Conservation (phyloP, 2,329 filamentous ascomycete species). For the Orbilia ellipsospora region DNA sequence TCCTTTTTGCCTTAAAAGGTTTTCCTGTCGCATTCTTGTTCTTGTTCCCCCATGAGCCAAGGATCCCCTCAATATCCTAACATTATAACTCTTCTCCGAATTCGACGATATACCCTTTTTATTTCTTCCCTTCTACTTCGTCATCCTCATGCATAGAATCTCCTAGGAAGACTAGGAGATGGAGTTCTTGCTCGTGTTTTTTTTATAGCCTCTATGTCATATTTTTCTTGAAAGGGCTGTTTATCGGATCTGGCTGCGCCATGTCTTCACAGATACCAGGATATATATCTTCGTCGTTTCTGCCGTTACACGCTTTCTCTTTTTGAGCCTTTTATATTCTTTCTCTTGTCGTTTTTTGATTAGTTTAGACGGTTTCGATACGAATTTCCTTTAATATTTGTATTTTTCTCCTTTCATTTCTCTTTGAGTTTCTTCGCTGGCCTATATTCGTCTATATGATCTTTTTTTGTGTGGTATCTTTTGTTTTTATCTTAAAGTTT, state of each 20-base stretch:
- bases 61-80: conserved; percentile 9
- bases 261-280: conserved; percentile 53
- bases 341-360: conserved; percentile 12
- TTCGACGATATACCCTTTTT: conserved; percentile 46
- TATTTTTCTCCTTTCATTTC: conserved; percentile 4
- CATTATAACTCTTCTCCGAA: conserved; percentile 2
- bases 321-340: conserved; percentile 20
- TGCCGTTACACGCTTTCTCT: conserved; percentile 13
- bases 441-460: neutral
- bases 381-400: conserved; percentile 52
- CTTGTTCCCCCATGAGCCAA: conserved; percentile 34
- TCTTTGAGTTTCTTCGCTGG: neutral
- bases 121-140: conserved; percentile 5
- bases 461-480: conserved; percentile 24
- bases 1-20: conserved; percentile 16
- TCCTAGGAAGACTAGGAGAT: conserved; percentile 41
- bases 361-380: conserved; percentile 45
- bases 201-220: conserved; percentile 28
- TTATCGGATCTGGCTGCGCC: conserved; percentile 44
- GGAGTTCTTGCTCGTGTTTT: conserved; percentile 44
- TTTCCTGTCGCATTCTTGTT: conserved; percentile 3
- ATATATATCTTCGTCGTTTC: conserved; percentile 33
- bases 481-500: conserved; percentile 9
- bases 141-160: conserved; percentile 52
- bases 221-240: conserved; percentile 34